Evolutionary conservation across 495 filamentous ascomycete genomes (phyloP).

Genomic region (Talaromyces proteolyticus): DNA sequence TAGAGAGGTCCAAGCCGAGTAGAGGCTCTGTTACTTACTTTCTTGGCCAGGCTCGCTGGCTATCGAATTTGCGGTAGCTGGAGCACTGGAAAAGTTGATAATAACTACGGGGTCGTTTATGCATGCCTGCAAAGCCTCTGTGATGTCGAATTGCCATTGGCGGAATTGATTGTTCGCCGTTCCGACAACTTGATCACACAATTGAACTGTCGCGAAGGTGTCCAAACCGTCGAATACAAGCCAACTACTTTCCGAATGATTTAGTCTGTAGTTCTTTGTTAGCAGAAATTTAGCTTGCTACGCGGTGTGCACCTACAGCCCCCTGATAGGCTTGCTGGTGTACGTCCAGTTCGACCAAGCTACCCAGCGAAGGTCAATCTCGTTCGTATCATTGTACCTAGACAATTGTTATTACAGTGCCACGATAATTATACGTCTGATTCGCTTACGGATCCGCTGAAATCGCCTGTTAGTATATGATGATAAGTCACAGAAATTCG

Average conservation of each 20-base stretch:
- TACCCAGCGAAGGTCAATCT: constrained; percentile 59
- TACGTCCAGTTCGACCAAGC: constrained; percentile 59
- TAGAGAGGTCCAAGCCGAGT: no score
- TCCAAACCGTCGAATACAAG: constrained; percentile 63
- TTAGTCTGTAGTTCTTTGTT: constrained; percentile 11
- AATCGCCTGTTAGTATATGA: background rate
- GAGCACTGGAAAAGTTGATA: constrained; percentile 53
- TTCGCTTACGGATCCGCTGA: constrained; percentile 44
- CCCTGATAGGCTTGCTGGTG: constrained; percentile 41
- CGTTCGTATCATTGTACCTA: constrained; percentile 52
- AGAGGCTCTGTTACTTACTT: constrained; percentile 25
- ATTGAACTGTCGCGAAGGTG: constrained; percentile 55
- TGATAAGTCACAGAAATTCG: background rate
- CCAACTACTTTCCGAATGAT: constrained; percentile 32
- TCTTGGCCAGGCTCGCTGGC: constrained; percentile 49
- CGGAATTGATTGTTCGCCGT: constrained; percentile 67
- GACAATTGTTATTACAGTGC: background rate
- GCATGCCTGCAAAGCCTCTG: constrained; percentile 42
- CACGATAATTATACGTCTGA: background rate
- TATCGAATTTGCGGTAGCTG: constrained; percentile 46
- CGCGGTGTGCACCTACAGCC: constrained; percentile 28
- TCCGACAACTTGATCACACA: constrained; percentile 57
- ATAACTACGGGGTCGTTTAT: constrained; percentile 29
- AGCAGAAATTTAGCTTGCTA: constrained; percentile 8
- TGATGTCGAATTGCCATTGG: constrained; percentile 64